Conservation (phyloP, 1,139 yeast genomes). For the Hansenula sp. region DNA sequence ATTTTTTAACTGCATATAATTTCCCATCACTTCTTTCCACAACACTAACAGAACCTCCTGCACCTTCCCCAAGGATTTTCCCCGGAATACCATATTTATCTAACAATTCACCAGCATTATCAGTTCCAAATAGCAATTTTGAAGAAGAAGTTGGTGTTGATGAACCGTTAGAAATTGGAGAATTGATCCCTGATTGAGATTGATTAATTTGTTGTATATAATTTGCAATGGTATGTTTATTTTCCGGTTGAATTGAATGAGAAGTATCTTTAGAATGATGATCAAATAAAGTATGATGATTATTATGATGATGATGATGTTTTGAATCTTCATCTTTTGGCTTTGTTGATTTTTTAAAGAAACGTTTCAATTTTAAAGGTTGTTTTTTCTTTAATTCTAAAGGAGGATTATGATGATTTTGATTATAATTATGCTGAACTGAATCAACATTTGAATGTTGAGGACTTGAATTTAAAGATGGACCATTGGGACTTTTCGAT, state of each 20-base stretch:
- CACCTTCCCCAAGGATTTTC: conserved; percentile 65
- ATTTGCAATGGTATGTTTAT: conserved; percentile 2
- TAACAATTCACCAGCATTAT: conserved; percentile 31
- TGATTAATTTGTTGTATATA: conserved; percentile 1
- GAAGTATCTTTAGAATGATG: too few species aligned
- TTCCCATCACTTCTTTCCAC: conserved; percentile 47
- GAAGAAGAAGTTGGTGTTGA: conserved; percentile 14
- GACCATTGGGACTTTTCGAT: conserved; percentile 18
- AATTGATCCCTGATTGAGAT: background rate
- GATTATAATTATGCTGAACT: conserved; percentile 4
- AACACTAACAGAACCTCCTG: conserved; percentile 70
- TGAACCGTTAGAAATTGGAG: conserved; percentile 2
- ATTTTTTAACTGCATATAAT: conserved; percentile 67
- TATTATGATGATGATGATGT: conserved; percentile 2
- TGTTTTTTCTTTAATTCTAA: conserved; percentile 18
- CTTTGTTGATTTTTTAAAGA: conserved; percentile 28
- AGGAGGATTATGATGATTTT: conserved; percentile 1
- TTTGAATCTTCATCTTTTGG: conserved; percentile 10
- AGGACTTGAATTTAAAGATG: conserved; percentile 9
- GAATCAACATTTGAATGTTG: conserved; percentile 7
- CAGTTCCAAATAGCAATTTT: conserved; percentile 31
- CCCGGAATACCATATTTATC: conserved; percentile 63
- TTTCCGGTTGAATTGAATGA: conserved; percentile 1
- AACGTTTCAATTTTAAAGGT: conserved; percentile 29
- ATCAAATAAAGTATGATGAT: background rate